Evolutionary conservation across 148 eudicot genomes (phyloP), one percentile per base, ranked within the genome.

Genomic region (Heliosperma pusillum): DNA sequence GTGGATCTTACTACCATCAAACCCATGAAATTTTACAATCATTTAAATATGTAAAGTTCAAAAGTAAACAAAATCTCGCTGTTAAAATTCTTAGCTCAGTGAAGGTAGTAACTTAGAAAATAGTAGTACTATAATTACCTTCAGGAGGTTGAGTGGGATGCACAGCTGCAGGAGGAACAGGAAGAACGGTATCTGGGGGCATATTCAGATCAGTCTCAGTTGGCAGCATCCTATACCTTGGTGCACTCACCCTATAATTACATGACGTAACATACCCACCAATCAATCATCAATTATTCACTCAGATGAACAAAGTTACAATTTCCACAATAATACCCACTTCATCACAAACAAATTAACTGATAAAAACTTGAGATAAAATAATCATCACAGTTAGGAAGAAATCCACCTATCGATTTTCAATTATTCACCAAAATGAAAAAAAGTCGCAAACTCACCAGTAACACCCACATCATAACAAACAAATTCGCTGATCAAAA

Each of bases 171-270:
- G 92, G 92, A 70, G 87, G 83, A 77, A 88, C 83, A 83, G 94
- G 95, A 73, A 92, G 84, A 76, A 88, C 82, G 79, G 76, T 83
- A 17, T 93, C 89, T 0, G 88, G 87, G 6, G 87, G 96, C 82
- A 78, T 84, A 73, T 92, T 91, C 53, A 94, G 93, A 87, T 94
- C 93, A 60, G 97, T 94, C 79, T 90, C 92, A 76, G 89, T 86
- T 53, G 98, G 97, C 77, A 94, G 80, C 90, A 94, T 78, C 81
- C 89, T 80, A 81, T 91, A 94, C 83, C 96, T 84, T 58, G 98
- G 97, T 65, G 93, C 98, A 68, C 81, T 86, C 69, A 85, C 89
- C 84, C 98, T 89, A 74, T 21, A 24, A 47, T 69, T 12, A 68
- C 56, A 33, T 10, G 50, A 66, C 12, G 36, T n/a, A 36, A n/a